phyloP scores from a whole-genome alignment of 2,329 filamentous ascomycete species.

The Tolypocladium sp. region DNA sequence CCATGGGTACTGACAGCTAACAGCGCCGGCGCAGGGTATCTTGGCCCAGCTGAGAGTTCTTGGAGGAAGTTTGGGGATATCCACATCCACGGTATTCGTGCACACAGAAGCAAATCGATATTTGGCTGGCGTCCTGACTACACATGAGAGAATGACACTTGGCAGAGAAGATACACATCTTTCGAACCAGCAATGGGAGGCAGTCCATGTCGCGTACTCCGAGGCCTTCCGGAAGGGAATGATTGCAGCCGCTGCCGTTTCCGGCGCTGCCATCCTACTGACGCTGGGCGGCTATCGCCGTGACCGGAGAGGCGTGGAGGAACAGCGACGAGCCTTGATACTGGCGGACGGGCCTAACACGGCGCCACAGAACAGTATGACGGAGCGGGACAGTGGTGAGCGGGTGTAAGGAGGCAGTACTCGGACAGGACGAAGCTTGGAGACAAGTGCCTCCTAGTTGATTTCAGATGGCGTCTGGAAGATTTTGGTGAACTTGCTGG shows the following conservation, averaged over 20 bases:
- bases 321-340: constrained; percentile 11
- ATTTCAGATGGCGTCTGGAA: background rate
- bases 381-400: background rate
- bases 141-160: constrained; percentile 17
- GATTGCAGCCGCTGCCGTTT: constrained; percentile 32
- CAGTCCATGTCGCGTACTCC: constrained; percentile 29
- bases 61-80: constrained; percentile 45
- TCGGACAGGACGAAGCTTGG: background rate
- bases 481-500: background rate
- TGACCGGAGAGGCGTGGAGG: constrained; percentile 5
- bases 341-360: constrained; percentile 4
- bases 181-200: constrained; percentile 16
- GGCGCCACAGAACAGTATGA: background rate
- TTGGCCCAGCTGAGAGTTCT: constrained; percentile 41
- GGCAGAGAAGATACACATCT: constrained; percentile 13
- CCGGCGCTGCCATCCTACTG: constrained; percentile 28
- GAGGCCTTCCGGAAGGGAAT: constrained; percentile 37
- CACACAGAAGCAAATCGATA: constrained; percentile 17
- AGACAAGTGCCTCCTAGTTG: background rate
- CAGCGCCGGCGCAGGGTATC: constrained; percentile 43
- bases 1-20: background rate
- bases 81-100: constrained; percentile 39
- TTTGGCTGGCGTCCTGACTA: constrained; percentile 17
- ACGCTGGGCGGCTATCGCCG: constrained; percentile 29
- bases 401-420: background rate